phyloP scores from a whole-genome alignment of 2,329 filamentous ascomycete genomes.

The Penicillium sp. region DNA sequence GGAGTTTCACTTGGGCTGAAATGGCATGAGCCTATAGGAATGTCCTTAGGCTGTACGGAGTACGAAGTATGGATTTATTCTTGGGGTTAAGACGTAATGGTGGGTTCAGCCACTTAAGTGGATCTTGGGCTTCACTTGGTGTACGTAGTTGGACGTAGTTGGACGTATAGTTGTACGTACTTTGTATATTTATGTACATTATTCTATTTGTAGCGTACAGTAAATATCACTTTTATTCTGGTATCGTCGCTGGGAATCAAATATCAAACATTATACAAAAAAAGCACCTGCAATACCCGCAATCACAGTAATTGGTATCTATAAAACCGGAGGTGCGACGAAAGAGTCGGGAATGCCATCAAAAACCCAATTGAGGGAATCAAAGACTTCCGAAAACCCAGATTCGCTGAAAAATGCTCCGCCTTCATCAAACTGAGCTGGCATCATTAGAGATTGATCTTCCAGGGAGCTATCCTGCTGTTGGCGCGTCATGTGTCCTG shows the following conservation, averaged over 20 bases:
- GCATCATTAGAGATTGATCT: conserved; percentile 32
- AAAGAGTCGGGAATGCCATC: conserved; percentile 72
- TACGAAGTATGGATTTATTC: neutral
- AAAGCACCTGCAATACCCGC: neutral
- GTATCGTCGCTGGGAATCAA: conserved; percentile 14
- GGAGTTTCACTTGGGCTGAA: neutral
- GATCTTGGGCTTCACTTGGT: neutral
- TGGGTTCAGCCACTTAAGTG: conserved; percentile 6
- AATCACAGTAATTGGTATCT: neutral
- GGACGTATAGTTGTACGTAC: neutral
- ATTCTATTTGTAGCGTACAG: neutral
- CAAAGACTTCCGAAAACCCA: conserved; percentile 72
- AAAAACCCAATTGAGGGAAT: conserved; percentile 88
- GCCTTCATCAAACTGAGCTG: conserved; percentile 37
- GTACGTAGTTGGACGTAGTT: neutral
- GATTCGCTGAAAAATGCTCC: conserved; percentile 40
- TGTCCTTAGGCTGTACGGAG: neutral
- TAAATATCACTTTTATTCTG: conserved; percentile 11
- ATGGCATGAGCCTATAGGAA: neutral
- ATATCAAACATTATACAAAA: conserved; percentile 4
- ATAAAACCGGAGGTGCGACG: conserved; percentile 37
- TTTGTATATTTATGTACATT: neutral
- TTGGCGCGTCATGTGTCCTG: conserved; percentile 28
- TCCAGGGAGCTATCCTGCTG: conserved; percentile 32
- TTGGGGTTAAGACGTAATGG: neutral